Evolutionary conservation across 2,329 filamentous ascomycete genomes (phyloP).

Genomic region (Aspergillus sergii): DNA sequence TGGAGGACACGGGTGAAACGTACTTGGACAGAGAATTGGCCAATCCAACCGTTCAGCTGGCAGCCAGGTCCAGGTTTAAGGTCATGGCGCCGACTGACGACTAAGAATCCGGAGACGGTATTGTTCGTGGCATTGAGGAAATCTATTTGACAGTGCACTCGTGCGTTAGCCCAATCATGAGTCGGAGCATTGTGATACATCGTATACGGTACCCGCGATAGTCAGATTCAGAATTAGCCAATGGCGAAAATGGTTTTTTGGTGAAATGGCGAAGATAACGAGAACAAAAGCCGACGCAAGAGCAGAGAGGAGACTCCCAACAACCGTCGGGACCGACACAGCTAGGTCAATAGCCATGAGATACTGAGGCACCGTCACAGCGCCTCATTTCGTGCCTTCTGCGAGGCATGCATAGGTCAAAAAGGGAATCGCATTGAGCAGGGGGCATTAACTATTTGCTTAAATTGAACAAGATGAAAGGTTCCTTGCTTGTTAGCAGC

Average conservation of each 20-base stretch:
- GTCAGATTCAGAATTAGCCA: conserved; percentile 2
- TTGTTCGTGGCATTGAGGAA: not conserved
- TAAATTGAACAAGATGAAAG: not conserved
- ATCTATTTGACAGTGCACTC: not conserved
- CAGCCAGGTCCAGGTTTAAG: not conserved
- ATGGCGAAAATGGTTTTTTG: not conserved
- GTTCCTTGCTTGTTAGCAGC: not conserved
- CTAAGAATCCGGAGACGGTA: not conserved
- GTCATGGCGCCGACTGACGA: not conserved
- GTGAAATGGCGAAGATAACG: not conserved
- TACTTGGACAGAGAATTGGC: not conserved
- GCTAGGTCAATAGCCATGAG: not conserved
- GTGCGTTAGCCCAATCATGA: not conserved
- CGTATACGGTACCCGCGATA: not conserved
- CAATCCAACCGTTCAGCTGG: not conserved
- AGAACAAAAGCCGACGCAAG: not conserved
- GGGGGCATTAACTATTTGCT: not conserved
- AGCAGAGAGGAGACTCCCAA: not conserved
- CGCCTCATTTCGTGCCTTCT: not conserved
- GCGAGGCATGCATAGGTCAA: not conserved
- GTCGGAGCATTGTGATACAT: not conserved
- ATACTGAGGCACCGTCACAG: not conserved
- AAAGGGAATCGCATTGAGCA: not conserved
- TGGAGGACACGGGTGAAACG: too few species aligned
- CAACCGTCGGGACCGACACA: not conserved